These are phyloP conservation scores for Globisporangium polare DNA, from an alignment of 352 stramenopile species.

Conservation along the genomic window DNA sequence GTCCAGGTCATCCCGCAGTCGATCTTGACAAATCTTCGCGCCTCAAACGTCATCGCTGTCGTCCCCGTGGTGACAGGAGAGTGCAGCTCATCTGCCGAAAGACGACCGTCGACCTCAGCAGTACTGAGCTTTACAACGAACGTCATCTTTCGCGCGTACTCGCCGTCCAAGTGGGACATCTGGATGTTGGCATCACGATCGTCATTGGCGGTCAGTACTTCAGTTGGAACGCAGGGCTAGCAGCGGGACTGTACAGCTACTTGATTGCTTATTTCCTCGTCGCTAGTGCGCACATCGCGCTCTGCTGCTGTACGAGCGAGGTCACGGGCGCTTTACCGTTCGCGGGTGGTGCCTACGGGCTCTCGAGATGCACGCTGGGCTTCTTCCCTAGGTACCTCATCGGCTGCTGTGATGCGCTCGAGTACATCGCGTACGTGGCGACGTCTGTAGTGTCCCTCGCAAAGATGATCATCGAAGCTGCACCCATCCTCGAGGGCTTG, in stretches of 20 bases:
- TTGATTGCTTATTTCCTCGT: conserved; percentile 23
- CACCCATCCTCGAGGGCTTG: background rate
- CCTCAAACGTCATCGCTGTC: no score
- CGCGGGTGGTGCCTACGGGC: conserved; percentile 15
- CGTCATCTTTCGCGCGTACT: no score
- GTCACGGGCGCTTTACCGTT: conserved; percentile 29
- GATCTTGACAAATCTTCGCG: no score
- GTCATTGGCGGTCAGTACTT: conserved; percentile 34
- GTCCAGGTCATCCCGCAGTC: no score
- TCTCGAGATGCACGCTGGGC: conserved; percentile 13
- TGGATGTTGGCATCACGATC: conserved; percentile 30
- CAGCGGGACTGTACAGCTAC: conserved; percentile 20
- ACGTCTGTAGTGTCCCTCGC: conserved; percentile 17
- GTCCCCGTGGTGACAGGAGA: no score
- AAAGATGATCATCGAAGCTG: conserved; percentile 13
- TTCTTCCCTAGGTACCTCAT: conserved; percentile 20
- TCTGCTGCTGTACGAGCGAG: conserved; percentile 28
- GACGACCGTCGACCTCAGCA: no score
- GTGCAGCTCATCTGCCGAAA: no score
- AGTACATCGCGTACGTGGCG: conserved; percentile 43
- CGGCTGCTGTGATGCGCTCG: conserved; percentile 36
- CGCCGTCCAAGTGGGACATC: conserved; percentile 16
- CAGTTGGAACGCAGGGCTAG: conserved; percentile 26
- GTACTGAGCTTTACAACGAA: no score
- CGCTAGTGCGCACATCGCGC: conserved; percentile 19